Evolutionary conservation across 2,329 filamentous ascomycete genomes (phyloP).

Genomic region (Falciphora oryzae): DNA sequence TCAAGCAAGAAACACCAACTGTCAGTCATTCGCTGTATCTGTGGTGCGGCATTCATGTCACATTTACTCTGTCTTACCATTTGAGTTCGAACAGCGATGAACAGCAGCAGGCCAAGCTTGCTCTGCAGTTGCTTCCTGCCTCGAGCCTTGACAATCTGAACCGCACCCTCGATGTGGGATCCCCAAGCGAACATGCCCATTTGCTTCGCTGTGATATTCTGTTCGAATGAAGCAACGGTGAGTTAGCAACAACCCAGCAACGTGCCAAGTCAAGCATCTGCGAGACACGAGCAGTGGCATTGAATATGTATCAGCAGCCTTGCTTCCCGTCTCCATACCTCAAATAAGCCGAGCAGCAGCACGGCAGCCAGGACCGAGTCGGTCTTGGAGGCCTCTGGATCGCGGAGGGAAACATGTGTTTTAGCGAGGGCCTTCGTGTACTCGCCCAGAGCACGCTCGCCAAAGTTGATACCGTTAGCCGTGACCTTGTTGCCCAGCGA

Average conservation of each 20-base stretch:
- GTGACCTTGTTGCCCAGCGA: conserved; percentile 47
- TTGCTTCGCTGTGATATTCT: conserved; percentile 49
- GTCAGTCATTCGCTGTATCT: background rate
- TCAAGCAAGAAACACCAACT: conserved; percentile 9
- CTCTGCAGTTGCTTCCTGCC: conserved; percentile 50
- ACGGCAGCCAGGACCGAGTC: conserved; percentile 56
- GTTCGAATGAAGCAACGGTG: background rate
- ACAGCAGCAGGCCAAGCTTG: conserved; percentile 47
- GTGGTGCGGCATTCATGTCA: background rate
- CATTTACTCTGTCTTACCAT: conserved; percentile 37
- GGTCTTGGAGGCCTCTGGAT: conserved; percentile 41
- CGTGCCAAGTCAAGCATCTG: background rate
- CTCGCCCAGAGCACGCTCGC: conserved; percentile 39
- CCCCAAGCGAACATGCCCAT: conserved; percentile 54
- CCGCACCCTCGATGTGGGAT: conserved; percentile 59
- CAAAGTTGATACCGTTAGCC: conserved; percentile 26
- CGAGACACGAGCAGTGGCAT: no score
- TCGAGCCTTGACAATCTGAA: conserved; percentile 52
- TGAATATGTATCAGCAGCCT: no score
- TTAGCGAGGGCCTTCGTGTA: conserved; percentile 50
- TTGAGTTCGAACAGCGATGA: conserved; percentile 54
- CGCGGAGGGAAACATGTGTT: conserved; percentile 47
- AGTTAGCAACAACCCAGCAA: background rate
- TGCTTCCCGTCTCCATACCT: conserved; percentile 30
- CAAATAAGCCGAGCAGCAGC: conserved; percentile 54